Evolutionary conservation across 306 rosid species (phyloP).

Genomic region (Quercus agrifolia): DNA sequence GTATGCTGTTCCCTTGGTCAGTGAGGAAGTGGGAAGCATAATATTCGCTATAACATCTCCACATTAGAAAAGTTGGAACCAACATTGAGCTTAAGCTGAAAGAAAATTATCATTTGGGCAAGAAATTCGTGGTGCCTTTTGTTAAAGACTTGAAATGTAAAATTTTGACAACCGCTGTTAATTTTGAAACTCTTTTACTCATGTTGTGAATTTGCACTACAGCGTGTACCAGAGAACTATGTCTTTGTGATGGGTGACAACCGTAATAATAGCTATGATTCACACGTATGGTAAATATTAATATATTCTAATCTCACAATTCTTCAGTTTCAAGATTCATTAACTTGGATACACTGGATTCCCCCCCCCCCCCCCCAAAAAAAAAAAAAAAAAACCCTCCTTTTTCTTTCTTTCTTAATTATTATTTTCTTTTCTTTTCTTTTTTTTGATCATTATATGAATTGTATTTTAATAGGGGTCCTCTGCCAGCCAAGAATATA

Average conservation of each 20-base stretch:
- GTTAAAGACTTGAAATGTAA: not conserved
- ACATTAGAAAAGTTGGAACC: not conserved
- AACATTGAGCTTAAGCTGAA: not conserved
- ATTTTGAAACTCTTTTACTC: constrained; percentile 13
- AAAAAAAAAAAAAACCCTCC: too few relatives aligned
- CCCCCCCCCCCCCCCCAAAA: not conserved
- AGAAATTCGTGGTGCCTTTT: not conserved
- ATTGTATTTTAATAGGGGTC: constrained; percentile 66
- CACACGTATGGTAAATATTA: constrained; percentile 79
- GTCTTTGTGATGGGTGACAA: constrained; percentile 99
- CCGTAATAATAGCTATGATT: constrained; percentile 96
- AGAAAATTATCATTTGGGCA: not conserved
- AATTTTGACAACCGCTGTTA: not conserved
- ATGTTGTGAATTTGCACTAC: constrained; percentile 18
- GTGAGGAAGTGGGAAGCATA: not conserved
- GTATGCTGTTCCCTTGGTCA: constrained; percentile 18
- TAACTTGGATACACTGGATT: not conserved
- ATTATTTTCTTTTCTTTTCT: too few relatives aligned
- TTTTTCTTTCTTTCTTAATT: not conserved
- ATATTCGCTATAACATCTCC: not conserved
- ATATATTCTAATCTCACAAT: constrained; percentile 19
- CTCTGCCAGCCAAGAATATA: constrained; percentile 87
- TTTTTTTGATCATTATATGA: constrained; percentile 17
- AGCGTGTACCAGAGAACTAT: constrained; percentile 80
- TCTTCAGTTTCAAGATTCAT: not conserved